Base-by-base conservation (phyloP, 1,284 basidiomycete genomes). In the Mycosarcoma maydis region DNA sequence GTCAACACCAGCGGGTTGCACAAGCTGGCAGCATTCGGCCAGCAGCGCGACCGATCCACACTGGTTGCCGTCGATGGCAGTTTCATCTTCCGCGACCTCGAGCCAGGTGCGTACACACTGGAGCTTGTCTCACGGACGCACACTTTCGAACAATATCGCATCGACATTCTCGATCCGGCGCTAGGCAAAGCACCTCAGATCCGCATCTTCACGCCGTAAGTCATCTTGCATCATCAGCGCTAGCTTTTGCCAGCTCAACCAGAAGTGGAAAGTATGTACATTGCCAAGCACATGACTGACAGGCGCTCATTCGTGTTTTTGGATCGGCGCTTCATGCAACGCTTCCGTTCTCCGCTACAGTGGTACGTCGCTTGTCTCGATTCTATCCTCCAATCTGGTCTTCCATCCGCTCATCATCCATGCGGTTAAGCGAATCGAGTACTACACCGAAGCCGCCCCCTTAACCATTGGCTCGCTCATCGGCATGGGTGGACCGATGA, bases 41-140 rank as follows among this genome's bases (percentile, higher is more conserved):
- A 58, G 42, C 53, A 44, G 17, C 58, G 54, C 20, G 65, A 68
- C 32, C 65, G 65, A 19, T 44, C 41, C 24, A 74, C 72, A 2
- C 48, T 62, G 13, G 58, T 71, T 3, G 42, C 57, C 1, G 50
- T 56, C 17, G 72, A 74, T 33, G 72, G 72, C 37, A 62, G 57
- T 47, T 64, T 71, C 52, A 58, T 74, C 57, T 71, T 74, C 27
- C 50, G 58, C 10, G 39, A 74, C 37, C 60, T 74, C 19, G 49
- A 57, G 8, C 44, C 62, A 26, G 72, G 72, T 9, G 61, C 68
- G 10, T 74, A 71, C 50, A 57, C 64, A 11, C 65, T 74, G 23
- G 43, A 67, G 19, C 9, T 74, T 20, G 43, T 64, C 6, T 58
- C 59, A 5, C 51, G 62, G 13, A 65, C 60, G 17, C 68, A 68